Evolutionary conservation across 345 rosid genomes (phyloP), one percentile per base, ranked within the genome.

Genomic region (Euphorbia pulcherrima): DNA sequence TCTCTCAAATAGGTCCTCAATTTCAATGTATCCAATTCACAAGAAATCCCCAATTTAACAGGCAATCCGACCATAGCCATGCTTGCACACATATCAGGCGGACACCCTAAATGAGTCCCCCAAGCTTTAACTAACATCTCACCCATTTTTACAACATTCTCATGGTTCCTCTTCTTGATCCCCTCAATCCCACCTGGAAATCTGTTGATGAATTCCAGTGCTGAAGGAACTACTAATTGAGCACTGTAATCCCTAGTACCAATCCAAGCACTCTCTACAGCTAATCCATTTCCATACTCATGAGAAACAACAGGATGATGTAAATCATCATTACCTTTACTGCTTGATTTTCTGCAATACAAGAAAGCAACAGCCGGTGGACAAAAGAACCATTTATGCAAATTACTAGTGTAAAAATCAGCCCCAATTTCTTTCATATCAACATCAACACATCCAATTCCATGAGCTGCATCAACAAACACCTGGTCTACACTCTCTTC

Each of bases 21-120:
- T 67, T 70, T 84, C 77, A 78, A 65, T 68, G 83, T 64, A 78
- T 91, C 92, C 0, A 74, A 65, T 2, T 85, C 95, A 59, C 82
- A 74, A 2, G 72, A 64, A 71, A 91, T 87, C 23, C 80, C 82
- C 81, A 91, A 78, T 61, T 84, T 77, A 46, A 82, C 77, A 5
- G 99, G 99, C 70, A 94, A 78, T 4, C 99, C 99, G 0, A 94
- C 92, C 99, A 94, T 94, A 67, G 87, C 72, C 99, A 91, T 89
- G 73, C 90, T 88, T 6, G 86, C 71, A 44, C 90, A 87, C 97
- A 94, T 89, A 65, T 91, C 84, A 0, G 88, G 84, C 0, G 96
- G 97, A 60, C 89, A 88, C 13, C 99, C 99, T 0, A 91, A 87
- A 77, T 82, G 86, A 6, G 99, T 94, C 51, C 92, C 97, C 99